Percentiles rank a stretch among this genome's conserved stretches.
Conservation (phyloP, 257 asterid genomes). For the Forsythia suspensa region DNA sequence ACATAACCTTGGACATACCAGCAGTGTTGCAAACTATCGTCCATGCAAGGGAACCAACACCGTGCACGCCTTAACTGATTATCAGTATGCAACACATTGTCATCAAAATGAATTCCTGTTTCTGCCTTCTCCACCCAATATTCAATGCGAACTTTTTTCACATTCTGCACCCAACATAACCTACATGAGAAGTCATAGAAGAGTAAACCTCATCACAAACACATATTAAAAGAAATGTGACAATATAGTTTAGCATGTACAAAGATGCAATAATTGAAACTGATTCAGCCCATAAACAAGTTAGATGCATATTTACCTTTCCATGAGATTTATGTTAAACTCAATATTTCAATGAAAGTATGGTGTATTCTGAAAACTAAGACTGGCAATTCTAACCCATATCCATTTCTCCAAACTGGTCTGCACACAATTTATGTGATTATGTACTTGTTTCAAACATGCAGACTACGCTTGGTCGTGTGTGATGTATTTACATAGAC, state of each 20-base stretch:
- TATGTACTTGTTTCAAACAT: neutral
- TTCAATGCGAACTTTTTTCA: constrained; percentile 73
- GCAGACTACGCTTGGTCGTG: neutral
- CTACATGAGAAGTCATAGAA: constrained; percentile 55
- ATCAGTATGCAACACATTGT: constrained; percentile 78
- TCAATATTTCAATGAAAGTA: neutral
- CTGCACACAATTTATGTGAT: neutral
- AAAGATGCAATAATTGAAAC: neutral
- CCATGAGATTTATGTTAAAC: neutral
- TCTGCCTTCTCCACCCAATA: constrained; percentile 99
- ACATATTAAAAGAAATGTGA: constrained; percentile 23
- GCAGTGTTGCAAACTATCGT: constrained; percentile 87
- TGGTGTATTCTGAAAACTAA: neutral
- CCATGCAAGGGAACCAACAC: constrained; percentile 99
- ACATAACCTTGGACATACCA: constrained; percentile 49
- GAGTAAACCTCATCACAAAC: constrained; percentile 38
- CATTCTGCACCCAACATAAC: constrained; percentile 70
- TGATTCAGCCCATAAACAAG: constrained; percentile 7
- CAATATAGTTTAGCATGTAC: constrained; percentile 5
- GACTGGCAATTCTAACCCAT: neutral
- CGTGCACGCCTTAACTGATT: constrained; percentile 98
- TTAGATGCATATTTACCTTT: neutral
- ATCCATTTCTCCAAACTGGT: neutral
- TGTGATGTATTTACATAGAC: neutral
- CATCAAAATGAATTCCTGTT: constrained; percentile 87